Evolutionary conservation across 169 alveolate genomes (phyloP).

Genomic region (Cryptosporidium felis): DNA sequence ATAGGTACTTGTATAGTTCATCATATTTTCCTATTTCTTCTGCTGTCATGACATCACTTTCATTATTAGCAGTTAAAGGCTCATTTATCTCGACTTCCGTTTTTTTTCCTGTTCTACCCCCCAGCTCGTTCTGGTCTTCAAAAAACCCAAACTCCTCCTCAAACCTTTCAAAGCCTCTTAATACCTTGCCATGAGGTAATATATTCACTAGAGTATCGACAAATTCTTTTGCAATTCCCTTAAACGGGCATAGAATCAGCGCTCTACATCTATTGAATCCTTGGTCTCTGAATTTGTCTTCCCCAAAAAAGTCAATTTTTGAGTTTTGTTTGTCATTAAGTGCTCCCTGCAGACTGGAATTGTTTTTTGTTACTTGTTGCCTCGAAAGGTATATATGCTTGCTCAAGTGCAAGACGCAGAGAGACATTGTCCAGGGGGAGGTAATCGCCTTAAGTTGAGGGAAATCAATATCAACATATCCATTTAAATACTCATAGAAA

Average conservation of each 20-base stretch:
- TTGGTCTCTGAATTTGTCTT: slow-evolving; percentile 76
- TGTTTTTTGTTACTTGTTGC: slow-evolving; percentile 16
- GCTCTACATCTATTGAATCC: slow-evolving; percentile 86
- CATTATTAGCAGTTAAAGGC: slow-evolving; percentile 2
- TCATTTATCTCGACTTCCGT: not conserved
- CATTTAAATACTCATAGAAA: slow-evolving; percentile 72
- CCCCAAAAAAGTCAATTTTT: slow-evolving; percentile 40
- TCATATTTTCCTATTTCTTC: slow-evolving; percentile 27
- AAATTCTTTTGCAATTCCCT: slow-evolving; percentile 78
- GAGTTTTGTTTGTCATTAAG: slow-evolving; percentile 23
- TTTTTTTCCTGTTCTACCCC: not conserved
- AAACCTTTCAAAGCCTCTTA: slow-evolving; percentile 50
- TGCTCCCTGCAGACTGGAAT: slow-evolving; percentile 3
- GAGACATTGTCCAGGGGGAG: slow-evolving; percentile 52
- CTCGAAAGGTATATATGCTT: slow-evolving; percentile 46
- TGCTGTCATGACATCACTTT: not conserved
- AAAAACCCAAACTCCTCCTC: slow-evolving; percentile 37
- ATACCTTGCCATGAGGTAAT: slow-evolving; percentile 75
- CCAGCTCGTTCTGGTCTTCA: slow-evolving; percentile 58
- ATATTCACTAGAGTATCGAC: slow-evolving; percentile 76
- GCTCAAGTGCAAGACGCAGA: slow-evolving; percentile 20
- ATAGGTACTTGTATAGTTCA: slow-evolving; percentile 75
- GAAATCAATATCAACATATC: slow-evolving; percentile 74
- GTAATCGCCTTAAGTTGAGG: slow-evolving; percentile 38
- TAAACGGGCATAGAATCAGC: slow-evolving; percentile 80